Percentiles rank a stretch among this genome's conserved stretches.
Conservation (phyloP, 768 basidiomycete species). For the Tricholomella constricta region DNA sequence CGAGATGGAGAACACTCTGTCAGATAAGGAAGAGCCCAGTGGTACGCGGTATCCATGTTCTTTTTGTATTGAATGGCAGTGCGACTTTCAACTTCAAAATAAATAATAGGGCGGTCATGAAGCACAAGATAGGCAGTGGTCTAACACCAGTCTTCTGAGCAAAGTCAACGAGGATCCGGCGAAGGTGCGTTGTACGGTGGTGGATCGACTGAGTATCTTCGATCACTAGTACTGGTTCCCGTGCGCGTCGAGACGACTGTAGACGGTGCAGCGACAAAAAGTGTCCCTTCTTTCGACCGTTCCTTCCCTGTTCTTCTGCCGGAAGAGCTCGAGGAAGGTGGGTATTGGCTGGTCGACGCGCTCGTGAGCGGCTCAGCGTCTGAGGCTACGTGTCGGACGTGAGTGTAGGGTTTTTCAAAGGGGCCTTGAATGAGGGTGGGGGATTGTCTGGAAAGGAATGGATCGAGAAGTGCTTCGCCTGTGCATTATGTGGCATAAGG, state of each 20-base stretch:
- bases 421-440: constrained; percentile 2
- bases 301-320: neutral
- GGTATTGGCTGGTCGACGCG: neutral
- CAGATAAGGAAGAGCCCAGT: too few species aligned
- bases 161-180: neutral
- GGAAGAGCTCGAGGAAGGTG: neutral
- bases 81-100: too few species aligned
- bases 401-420: neutral
- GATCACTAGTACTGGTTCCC: neutral
- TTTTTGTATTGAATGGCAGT: too few species aligned
- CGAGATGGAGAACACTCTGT: too few species aligned
- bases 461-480: neutral
- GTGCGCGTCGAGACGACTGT: neutral
- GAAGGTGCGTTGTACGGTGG: neutral
- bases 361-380: neutral
- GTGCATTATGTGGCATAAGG: neutral
- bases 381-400: neutral
- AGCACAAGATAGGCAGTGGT: too few species aligned
- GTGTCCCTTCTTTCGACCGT: neutral
- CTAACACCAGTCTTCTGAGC: neutral
- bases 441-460: constrained; percentile 5
- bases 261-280: neutral
- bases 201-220: neutral
- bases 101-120: too few species aligned
- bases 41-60: too few species aligned